These are phyloP conservation scores for Podospora pseudoanserina DNA, from an alignment of 495 filamentous ascomycete species.

Conservation along the genomic window DNA sequence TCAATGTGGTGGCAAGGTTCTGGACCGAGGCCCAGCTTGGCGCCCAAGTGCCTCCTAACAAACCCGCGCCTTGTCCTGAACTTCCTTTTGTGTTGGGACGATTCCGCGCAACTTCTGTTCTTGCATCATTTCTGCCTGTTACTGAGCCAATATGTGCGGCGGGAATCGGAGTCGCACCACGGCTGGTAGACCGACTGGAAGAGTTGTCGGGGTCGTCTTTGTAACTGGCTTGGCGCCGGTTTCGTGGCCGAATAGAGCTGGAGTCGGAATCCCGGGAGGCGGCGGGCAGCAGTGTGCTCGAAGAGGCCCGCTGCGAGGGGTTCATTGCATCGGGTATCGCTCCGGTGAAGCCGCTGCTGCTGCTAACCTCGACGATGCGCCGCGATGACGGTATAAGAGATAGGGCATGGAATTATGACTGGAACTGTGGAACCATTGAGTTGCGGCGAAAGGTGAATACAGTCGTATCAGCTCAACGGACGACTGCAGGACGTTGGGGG, in stretches of 20 bases:
- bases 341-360: constrained; percentile 27
- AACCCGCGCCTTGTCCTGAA: constrained; percentile 31
- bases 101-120: constrained; percentile 28
- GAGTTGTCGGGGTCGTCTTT: constrained; percentile 16
- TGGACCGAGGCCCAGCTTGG: constrained; percentile 47
- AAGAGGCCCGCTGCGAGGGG: constrained; percentile 26
- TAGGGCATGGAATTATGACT: neutral
- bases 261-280: constrained; percentile 26
- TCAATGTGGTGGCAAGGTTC: constrained; percentile 42
- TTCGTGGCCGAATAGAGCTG: constrained; percentile 28
- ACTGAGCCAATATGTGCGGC: constrained; percentile 36
- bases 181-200: constrained; percentile 27
- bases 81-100: constrained; percentile 26
- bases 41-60: constrained; percentile 43
- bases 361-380: constrained; percentile 24
- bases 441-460: neutral
- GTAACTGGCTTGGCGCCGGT: constrained; percentile 27
- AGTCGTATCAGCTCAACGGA: neutral
- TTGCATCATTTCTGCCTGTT: constrained; percentile 35
- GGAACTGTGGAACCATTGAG: neutral
- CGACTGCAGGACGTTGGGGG: neutral
- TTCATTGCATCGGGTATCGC: constrained; percentile 32
- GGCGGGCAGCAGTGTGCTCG: constrained; percentile 25
- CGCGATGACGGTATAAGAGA: constrained; percentile 18
- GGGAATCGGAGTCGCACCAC: constrained; percentile 40